phyloP scores from a whole-genome alignment of 2,329 filamentous ascomycete genomes.

The Exophiala dermatitidis region DNA sequence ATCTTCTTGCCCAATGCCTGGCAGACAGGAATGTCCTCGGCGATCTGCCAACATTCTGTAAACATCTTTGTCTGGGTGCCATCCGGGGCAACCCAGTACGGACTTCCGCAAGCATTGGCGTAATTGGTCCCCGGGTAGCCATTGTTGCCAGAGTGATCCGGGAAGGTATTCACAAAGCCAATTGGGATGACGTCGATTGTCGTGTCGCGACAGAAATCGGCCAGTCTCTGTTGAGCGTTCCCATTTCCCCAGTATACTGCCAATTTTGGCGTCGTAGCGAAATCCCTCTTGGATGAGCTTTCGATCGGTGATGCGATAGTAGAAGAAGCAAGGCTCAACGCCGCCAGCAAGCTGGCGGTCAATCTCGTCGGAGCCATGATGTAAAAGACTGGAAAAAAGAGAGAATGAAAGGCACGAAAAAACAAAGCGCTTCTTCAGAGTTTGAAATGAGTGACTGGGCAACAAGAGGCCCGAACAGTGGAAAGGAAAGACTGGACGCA shows the following conservation, averaged over 20 bases:
- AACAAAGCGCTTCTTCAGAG: neutral
- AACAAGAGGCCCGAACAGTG: conserved; percentile 14
- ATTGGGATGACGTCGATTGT: conserved; percentile 51
- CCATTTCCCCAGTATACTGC: conserved; percentile 44
- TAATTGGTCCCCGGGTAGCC: conserved; percentile 50
- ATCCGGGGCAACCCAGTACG: conserved; percentile 33
- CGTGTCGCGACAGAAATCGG: conserved; percentile 46
- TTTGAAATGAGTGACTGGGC: conserved; percentile 16
- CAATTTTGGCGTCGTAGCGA: neutral
- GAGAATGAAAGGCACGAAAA: neutral
- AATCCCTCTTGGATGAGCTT: neutral
- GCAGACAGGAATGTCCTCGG: conserved; percentile 48
- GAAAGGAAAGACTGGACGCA: conserved; percentile 24
- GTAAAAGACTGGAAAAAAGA: conserved; percentile 1
- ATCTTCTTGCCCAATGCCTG: conserved; percentile 63
- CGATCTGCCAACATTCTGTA: conserved; percentile 39
- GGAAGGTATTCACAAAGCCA: conserved; percentile 50
- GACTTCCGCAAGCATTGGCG: conserved; percentile 46
- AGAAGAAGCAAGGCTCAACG: conserved; percentile 21
- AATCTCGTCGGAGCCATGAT: conserved; percentile 19
- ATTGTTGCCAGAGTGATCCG: conserved; percentile 35
- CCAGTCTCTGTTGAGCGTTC: conserved; percentile 41
- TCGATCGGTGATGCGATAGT: conserved; percentile 33
- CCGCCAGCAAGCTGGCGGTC: conserved; percentile 22
- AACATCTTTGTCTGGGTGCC: conserved; percentile 36